Percentiles rank a stretch among this genome's conserved stretches.
phyloP scores from a whole-genome alignment of 192 early-diverging fungal species.

The Backusella australiensis region DNA sequence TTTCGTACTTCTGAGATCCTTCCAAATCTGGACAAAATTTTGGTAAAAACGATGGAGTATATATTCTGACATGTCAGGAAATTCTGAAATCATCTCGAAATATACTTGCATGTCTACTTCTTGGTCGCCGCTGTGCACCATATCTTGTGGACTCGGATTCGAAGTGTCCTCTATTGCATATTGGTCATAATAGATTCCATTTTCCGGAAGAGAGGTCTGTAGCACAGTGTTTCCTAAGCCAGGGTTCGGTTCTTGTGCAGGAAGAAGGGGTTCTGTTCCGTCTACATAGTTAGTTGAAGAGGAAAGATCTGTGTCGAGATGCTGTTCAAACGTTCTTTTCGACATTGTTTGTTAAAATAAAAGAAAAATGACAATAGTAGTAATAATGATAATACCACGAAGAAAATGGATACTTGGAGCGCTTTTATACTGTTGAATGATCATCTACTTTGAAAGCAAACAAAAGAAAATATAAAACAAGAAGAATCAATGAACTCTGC shows the following conservation, averaged over 20 bases:
- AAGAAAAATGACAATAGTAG: not conserved
- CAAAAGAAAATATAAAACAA: not conserved
- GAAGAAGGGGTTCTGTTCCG: not conserved
- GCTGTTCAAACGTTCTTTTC: not conserved
- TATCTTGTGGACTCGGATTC: not conserved
- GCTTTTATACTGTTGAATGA: not conserved
- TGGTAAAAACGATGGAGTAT: not conserved
- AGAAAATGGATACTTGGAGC: not conserved
- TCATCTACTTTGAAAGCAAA: not conserved
- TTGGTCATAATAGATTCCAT: not conserved
- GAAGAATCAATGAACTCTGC: not conserved
- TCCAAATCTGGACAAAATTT: conserved; percentile 8
- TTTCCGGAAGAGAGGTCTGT: not conserved
- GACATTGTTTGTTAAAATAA: not conserved
- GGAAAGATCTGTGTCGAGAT: not conserved
- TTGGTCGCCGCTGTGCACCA: not conserved
- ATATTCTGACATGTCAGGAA: not conserved
- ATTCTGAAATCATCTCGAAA: not conserved
- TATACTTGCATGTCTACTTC: not conserved
- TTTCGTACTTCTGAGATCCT: not conserved
- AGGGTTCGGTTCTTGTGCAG: not conserved
- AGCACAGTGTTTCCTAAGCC: not conserved
- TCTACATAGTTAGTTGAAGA: not conserved
- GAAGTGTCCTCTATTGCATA: too few relatives aligned
- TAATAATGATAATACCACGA: not conserved